A percentile compares a stretch with the other conserved stretches of the same genome.
phyloP scores from a whole-genome alignment of 1,284 basidiomycete species.

The Boletus smithii region DNA sequence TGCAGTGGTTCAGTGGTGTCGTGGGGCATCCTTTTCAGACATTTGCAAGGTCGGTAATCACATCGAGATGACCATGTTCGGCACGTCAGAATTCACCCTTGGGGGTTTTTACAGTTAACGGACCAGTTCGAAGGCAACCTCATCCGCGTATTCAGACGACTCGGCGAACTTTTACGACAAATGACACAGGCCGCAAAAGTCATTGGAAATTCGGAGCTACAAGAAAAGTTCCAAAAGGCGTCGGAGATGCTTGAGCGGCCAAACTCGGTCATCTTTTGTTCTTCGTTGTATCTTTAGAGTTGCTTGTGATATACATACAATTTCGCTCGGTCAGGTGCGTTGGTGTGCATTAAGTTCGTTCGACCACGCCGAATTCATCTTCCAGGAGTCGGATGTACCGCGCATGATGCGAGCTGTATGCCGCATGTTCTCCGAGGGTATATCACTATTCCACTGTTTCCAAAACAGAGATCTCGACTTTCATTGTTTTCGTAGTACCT shows the following conservation, averaged over 20 bases:
- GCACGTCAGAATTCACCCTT: neutral
- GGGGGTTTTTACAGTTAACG: conserved; percentile 58
- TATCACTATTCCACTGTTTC: too few species aligned
- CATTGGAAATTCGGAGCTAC: conserved; percentile 90
- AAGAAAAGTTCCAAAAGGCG: conserved; percentile 87
- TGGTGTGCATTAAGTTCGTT: too few species aligned
- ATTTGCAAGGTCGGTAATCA: conserved; percentile 79
- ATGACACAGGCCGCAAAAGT: conserved; percentile 95
- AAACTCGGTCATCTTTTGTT: conserved; percentile 93
- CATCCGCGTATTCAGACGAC: conserved; percentile 89
- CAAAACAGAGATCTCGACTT: too few species aligned
- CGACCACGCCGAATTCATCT: too few species aligned
- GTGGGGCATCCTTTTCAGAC: conserved; percentile 93
- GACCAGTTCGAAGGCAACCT: conserved; percentile 96
- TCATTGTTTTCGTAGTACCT: too few species aligned
- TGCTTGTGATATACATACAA: neutral
- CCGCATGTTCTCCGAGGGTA: too few species aligned
- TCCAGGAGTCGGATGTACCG: too few species aligned
- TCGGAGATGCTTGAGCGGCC: conserved; percentile 88
- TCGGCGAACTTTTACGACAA: conserved; percentile 93
- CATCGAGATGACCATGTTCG: neutral
- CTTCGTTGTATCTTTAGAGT: conserved; percentile 61
- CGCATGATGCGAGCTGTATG: too few species aligned
- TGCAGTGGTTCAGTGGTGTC: conserved; percentile 95
- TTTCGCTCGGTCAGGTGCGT: too few species aligned